Percentiles rank a stretch among this genome's conserved stretches.
phyloP scores from a whole-genome alignment of 345 rosid genomes.

The Dimocarpus longan region DNA sequence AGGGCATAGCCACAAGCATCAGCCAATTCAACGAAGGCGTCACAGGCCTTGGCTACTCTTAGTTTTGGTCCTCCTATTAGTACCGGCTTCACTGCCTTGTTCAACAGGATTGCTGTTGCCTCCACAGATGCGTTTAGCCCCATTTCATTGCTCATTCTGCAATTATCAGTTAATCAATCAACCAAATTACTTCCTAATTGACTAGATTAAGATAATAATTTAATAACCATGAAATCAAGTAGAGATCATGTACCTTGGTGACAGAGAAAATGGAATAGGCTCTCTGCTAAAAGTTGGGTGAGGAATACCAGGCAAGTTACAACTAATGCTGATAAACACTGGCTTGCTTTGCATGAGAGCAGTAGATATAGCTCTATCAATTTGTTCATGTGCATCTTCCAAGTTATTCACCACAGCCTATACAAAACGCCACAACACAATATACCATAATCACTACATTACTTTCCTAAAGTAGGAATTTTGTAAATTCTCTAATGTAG shows the following conservation, averaged over 20 bases:
- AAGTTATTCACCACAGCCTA: slow-evolving; percentile 42
- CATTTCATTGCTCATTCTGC: slow-evolving; percentile 31
- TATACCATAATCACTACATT: not conserved
- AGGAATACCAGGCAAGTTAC: slow-evolving; percentile 35
- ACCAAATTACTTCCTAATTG: not conserved
- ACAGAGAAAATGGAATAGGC: slow-evolving; percentile 35
- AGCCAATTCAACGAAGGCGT: slow-evolving; percentile 35
- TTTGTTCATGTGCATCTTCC: slow-evolving; percentile 42
- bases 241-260: slow-evolving; percentile 21
- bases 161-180: not conserved
- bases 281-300: slow-evolving; percentile 40
- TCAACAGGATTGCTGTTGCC: slow-evolving; percentile 33
- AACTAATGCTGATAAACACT: slow-evolving; percentile 42
- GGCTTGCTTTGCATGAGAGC: slow-evolving; percentile 38
- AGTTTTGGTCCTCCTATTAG: slow-evolving; percentile 45
- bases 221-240: not conserved
- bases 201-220: not conserved
- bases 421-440: not conserved
- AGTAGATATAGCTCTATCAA: slow-evolving; percentile 44
- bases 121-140: slow-evolving; percentile 43
- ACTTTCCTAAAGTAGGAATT: no score
- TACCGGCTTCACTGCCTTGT: slow-evolving; percentile 44
- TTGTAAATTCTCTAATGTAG: no score
- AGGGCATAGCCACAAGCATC: slow-evolving; percentile 40
- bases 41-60: slow-evolving; percentile 32